Conservation (phyloP, 495 filamentous ascomycete species). For the Hypoxylon fuscum region DNA sequence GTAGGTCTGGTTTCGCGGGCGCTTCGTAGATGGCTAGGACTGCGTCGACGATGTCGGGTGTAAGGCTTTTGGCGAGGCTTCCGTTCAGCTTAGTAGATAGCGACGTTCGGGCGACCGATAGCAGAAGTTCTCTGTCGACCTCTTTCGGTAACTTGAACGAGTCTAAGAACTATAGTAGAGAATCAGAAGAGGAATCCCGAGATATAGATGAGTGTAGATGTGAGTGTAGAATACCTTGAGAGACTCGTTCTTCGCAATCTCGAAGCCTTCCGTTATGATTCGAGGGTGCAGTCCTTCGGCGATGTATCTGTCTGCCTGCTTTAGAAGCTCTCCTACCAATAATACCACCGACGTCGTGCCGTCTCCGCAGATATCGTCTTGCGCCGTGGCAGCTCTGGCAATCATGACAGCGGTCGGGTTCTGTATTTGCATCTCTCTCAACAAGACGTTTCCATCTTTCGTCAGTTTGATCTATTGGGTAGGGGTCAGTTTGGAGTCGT, state of each 20-base stretch:
- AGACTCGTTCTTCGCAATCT: slow-evolving; percentile 93
- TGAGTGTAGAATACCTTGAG: no score
- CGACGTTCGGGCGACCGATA: slow-evolving; percentile 93
- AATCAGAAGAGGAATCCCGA: slow-evolving; percentile 25
- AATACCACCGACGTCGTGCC: slow-evolving; percentile 97
- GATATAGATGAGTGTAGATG: slow-evolving; percentile 5
- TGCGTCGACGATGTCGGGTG: slow-evolving; percentile 92
- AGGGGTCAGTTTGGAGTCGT: slow-evolving; percentile 25
- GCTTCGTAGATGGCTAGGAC: slow-evolving; percentile 92
- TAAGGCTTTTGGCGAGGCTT: slow-evolving; percentile 88
- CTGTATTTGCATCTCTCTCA: slow-evolving; percentile 96
- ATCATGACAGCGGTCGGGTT: slow-evolving; percentile 98
- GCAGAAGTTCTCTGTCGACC: slow-evolving; percentile 90
- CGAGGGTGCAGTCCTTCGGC: slow-evolving; percentile 93
- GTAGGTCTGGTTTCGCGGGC: slow-evolving; percentile 91
- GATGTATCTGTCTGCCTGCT: slow-evolving; percentile 96
- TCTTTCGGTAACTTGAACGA: slow-evolving; percentile 86
- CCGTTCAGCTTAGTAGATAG: slow-evolving; percentile 93
- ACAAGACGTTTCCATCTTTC: slow-evolving; percentile 95
- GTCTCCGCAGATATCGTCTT: slow-evolving; percentile 98
- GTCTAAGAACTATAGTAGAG: slow-evolving; percentile 79
- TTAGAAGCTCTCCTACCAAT: slow-evolving; percentile 93
- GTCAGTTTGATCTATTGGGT: slow-evolving; percentile 89
- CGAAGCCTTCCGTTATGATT: slow-evolving; percentile 97
- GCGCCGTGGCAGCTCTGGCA: slow-evolving; percentile 93